phyloP scores from a whole-genome alignment of 2,329 filamentous ascomycete species.

The Ramularia collo-cygni region DNA sequence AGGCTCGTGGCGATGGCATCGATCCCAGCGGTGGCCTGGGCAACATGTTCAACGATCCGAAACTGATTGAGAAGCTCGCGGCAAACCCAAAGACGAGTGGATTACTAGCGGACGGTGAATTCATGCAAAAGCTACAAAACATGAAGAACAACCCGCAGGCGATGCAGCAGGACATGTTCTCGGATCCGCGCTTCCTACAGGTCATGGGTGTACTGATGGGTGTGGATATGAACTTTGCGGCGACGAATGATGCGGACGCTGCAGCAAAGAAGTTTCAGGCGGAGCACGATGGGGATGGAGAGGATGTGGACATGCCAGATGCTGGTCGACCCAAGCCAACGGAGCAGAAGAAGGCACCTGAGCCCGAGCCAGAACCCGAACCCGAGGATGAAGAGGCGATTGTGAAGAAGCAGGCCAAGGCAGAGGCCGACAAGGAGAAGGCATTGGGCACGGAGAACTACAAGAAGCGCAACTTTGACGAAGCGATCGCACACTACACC shows the following conservation, averaged over 20 bases:
- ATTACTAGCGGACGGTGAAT: slow-evolving; percentile 72
- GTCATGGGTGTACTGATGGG: slow-evolving; percentile 91
- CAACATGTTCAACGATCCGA: slow-evolving; percentile 89
- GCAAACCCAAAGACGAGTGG: slow-evolving; percentile 86
- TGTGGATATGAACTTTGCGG: slow-evolving; percentile 75
- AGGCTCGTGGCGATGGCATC: slow-evolving; percentile 56
- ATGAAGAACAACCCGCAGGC: slow-evolving; percentile 74
- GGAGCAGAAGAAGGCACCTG: slow-evolving; percentile 50
- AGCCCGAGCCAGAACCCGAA: slow-evolving; percentile 59
- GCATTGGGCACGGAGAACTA: slow-evolving; percentile 87
- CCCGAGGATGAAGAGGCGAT: slow-evolving; percentile 74
- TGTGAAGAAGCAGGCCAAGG: slow-evolving; percentile 84
- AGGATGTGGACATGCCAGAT: slow-evolving; percentile 76
- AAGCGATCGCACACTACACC: slow-evolving; percentile 86
- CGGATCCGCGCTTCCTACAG: slow-evolving; percentile 82
- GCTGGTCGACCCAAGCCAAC: slow-evolving; percentile 54
- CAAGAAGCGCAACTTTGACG: slow-evolving; percentile 97
- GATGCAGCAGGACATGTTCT: slow-evolving; percentile 68
- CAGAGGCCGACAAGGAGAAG: slow-evolving; percentile 90
- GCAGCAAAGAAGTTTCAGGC: slow-evolving; percentile 51
- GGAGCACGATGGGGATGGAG: slow-evolving; percentile 56
- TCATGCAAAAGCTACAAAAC: slow-evolving; percentile 83
- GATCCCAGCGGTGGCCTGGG: slow-evolving; percentile 73
- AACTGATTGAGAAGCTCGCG: slow-evolving; percentile 83
- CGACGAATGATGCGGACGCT: slow-evolving; percentile 40